These are phyloP conservation scores for Dionaea muscipula DNA, from an alignment of 179 eudicot genomes.

Conservation along the genomic window DNA sequence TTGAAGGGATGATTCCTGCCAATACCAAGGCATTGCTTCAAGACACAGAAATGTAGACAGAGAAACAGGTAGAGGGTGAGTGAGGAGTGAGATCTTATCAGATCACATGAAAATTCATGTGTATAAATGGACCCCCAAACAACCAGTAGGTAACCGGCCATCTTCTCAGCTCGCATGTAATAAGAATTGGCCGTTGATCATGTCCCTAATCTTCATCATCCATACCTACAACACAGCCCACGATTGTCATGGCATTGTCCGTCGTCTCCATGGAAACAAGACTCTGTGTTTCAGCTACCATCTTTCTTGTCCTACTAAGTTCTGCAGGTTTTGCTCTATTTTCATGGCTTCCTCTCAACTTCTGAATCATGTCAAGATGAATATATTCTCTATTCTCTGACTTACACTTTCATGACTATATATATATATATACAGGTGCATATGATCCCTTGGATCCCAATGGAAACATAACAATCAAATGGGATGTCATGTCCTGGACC, in stretches of 20 bases:
- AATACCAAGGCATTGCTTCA: conserved; percentile 18
- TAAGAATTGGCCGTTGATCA: neutral
- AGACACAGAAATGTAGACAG: conserved; percentile 16
- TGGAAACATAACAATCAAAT: conserved; percentile 68
- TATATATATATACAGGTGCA: conserved; percentile 31
- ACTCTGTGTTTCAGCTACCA: conserved; percentile 5
- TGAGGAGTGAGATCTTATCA: neutral
- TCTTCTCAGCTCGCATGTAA: neutral
- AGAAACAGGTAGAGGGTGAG: neutral
- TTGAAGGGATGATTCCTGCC: neutral
- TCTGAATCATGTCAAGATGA: neutral
- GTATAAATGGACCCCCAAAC: conserved; percentile 7
- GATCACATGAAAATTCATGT: neutral
- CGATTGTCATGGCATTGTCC: neutral
- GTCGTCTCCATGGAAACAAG: conserved; percentile 13
- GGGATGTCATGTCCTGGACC: conserved; percentile 82
- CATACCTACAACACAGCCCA: neutral
- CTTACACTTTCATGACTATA: no score
- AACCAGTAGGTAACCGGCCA: conserved; percentile 22
- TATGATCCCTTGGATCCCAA: conserved; percentile 82
- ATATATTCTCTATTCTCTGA: no score
- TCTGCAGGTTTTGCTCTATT: conserved; percentile 14
- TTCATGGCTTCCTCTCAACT: neutral
- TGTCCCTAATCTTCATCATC: neutral
- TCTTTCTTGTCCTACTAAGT: conserved; percentile 14